A percentile compares a stretch with the other conserved stretches of the same genome.
These are phyloP conservation scores for Cryptosporidium meleagridis DNA, from an alignment of 169 alveolate species.

Conservation along the genomic window DNA sequence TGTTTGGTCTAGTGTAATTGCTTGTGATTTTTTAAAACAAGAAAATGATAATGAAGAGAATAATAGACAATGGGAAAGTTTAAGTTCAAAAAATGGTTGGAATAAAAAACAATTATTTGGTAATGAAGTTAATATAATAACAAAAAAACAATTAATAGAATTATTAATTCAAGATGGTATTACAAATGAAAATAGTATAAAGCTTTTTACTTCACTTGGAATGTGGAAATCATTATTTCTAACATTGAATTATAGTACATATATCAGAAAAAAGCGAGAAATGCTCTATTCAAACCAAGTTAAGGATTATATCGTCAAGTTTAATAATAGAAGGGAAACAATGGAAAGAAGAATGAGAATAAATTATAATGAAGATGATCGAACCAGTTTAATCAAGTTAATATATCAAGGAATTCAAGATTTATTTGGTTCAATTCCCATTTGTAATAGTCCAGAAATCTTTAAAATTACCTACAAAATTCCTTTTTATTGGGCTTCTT, in stretches of 20 bases:
- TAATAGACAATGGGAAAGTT: not conserved
- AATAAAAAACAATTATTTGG: constrained; percentile 7
- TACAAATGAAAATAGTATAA: not conserved
- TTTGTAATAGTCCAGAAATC: not conserved
- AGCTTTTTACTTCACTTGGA: constrained; percentile 43
- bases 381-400: not conserved
- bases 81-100: not conserved
- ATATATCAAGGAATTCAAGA: constrained; percentile 16
- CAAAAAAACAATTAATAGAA: not conserved
- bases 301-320: constrained; percentile 2
- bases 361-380: not conserved
- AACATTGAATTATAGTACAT: constrained; percentile 29
- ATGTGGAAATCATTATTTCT: constrained; percentile 65
- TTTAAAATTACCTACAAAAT: constrained; percentile 16
- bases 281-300: constrained; percentile 40
- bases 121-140: constrained; percentile 5
- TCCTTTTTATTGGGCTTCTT: constrained; percentile 57
- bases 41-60: not conserved
- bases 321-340: constrained; percentile 15
- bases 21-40: constrained; percentile 8
- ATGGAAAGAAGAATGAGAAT: constrained; percentile 31
- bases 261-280: constrained; percentile 49
- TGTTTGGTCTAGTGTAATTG: constrained; percentile 49
- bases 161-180: constrained; percentile 25
- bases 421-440: not conserved